Base-by-base conservation (phyloP, 495 filamentous ascomycete genomes). In the Neurospora sp. region DNA sequence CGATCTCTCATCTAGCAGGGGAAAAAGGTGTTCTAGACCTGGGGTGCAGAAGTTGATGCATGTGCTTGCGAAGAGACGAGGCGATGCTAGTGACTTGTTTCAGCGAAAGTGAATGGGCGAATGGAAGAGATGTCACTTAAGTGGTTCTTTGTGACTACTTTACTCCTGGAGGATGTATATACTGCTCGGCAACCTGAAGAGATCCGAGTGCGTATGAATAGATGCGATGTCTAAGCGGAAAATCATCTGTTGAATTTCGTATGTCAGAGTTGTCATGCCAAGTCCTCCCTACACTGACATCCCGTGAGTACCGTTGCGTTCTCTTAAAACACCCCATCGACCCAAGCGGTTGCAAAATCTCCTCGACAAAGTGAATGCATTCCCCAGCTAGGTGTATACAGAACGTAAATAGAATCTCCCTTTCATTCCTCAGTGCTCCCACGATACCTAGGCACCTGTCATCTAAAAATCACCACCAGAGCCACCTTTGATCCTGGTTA, bases 401-500 rank as follows among this genome's bases (percentile, higher is more conserved):
- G 11, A 60, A 14, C 49, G 2, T 27, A 14, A 14, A 60, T 27
- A 31, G 27, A 35, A 16, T 66, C 6, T 16, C 27, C 54, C 27
- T 66, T 37, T 62, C 54, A 37, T 35, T 5, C 14, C 54, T 16
- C 7, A 9, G 54, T 37, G 6, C 5, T 16, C 23, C 14, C 16
- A 16, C 6, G 6, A 37, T 31, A 35, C 27, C 27, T 66, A 66
- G 12, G 54, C 12, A 35, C 7, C 27, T 66, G 1, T 66, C 54
- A 35, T 18, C 3, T 35, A 62, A 60, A n/a, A 31, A 62, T 20
- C 69, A 54, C 1, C 7, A 23, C 41, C 41, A 12, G 11, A 41
- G 38, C 38, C 39, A 35, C 44, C 78, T 74, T 82, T 82, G 69
- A 80, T 73, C 41, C 75, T 44, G 39, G 78, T 79, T 71, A 86